Conservation (phyloP, 805 yeast species). For the Pichia californica region DNA sequence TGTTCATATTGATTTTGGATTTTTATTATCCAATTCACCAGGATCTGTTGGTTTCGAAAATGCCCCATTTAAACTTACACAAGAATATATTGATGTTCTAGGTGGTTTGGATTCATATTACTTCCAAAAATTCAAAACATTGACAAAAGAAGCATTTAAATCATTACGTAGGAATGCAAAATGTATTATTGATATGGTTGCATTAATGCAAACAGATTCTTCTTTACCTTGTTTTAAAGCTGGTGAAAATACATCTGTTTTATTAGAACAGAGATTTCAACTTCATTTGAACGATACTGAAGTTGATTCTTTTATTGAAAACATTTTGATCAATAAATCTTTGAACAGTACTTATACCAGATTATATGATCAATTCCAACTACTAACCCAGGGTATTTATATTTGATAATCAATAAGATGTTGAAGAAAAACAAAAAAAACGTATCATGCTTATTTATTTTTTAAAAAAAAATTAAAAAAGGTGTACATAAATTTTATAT, state of each 20-base stretch:
- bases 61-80: conserved; percentile 90
- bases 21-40: conserved; percentile 86
- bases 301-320: conserved; percentile 73
- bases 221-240: conserved; percentile 85
- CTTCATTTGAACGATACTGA: conserved; percentile 67
- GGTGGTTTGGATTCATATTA: conserved; percentile 69
- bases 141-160: conserved; percentile 69
- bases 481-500: too few species aligned
- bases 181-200: conserved; percentile 75
- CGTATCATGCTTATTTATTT: too few species aligned
- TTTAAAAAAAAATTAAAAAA: neutral
- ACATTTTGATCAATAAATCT: conserved; percentile 68
- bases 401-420: too few species aligned
- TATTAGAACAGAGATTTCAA: conserved; percentile 76
- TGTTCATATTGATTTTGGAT: conserved; percentile 93
- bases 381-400: conserved; percentile 92
- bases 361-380: conserved; percentile 90
- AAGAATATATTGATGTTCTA: conserved; percentile 80
- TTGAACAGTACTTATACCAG: conserved; percentile 85
- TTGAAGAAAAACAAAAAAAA: too few species aligned
- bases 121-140: conserved; percentile 51
- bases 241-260: conserved; percentile 76
- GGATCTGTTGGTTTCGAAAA: conserved; percentile 97
- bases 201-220: conserved; percentile 90
- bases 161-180: conserved; percentile 69